phyloP scores from a whole-genome alignment of 148 eudicot genomes.

The Persicaria maculosa region DNA sequence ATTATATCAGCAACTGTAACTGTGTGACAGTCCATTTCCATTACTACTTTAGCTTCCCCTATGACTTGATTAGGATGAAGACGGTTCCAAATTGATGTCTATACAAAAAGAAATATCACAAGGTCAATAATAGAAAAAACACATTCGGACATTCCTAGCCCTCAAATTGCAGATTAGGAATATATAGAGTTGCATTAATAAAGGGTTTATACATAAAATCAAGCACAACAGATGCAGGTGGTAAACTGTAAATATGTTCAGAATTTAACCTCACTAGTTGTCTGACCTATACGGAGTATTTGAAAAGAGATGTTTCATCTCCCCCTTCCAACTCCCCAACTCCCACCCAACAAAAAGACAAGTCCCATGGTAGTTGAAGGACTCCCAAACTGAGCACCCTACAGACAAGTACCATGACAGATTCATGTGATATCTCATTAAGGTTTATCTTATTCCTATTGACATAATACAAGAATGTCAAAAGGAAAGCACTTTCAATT shows the following conservation, averaged over 20 bases:
- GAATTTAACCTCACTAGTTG: no score
- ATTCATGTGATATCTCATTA: constrained; percentile 93
- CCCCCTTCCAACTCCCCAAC: not conserved
- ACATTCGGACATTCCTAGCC: constrained; percentile 40
- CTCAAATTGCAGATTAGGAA: not conserved
- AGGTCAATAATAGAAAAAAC: not conserved
- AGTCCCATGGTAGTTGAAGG: no score
- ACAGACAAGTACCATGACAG: constrained; percentile 83
- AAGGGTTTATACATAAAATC: not conserved
- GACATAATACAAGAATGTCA: not conserved
- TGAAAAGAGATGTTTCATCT: no score
- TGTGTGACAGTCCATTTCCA: constrained; percentile 84
- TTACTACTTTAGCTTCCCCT: constrained; percentile 54
- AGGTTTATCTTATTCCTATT: constrained; percentile 86
- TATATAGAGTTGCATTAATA: not conserved
- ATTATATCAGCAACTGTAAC: constrained; percentile 65
- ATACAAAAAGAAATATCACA: not conserved
- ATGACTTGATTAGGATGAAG: constrained; percentile 88
- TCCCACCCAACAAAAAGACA: constrained; percentile 6
- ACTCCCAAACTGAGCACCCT: constrained; percentile 67
- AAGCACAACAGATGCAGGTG: no score
- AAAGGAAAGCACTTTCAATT: not conserved
- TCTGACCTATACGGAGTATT: no score
- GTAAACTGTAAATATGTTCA: no score
- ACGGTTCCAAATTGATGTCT: constrained; percentile 51